phyloP scores from a whole-genome alignment of 2,329 filamentous ascomycete species.

The Ophiocordyceps camponoti-saundersi region DNA sequence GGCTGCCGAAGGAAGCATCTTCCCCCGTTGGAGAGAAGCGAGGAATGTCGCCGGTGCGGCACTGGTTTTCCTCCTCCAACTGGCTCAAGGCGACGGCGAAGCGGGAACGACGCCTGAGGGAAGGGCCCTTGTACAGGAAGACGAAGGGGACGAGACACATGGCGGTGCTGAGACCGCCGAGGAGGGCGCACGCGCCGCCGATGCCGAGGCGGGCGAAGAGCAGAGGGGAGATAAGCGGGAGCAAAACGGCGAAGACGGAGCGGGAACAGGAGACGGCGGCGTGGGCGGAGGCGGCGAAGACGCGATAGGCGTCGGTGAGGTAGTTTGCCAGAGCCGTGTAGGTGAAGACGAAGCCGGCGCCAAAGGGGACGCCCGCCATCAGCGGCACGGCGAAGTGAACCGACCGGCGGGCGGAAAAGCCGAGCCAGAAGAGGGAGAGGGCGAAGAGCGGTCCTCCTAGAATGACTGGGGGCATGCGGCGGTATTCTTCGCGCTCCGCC shows the following conservation, averaged over 20 bases:
- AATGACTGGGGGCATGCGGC: slow-evolving; percentile 54
- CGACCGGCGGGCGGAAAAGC: slow-evolving; percentile 32
- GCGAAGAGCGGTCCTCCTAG: slow-evolving; percentile 49
- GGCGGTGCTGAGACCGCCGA: slow-evolving; percentile 30
- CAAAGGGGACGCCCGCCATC: slow-evolving; percentile 43
- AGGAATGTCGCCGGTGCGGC: too few species aligned
- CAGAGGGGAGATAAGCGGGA: slow-evolving; percentile 36
- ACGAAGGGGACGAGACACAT: slow-evolving; percentile 34
- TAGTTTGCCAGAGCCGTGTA: slow-evolving; percentile 50
- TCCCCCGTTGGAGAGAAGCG: too few species aligned
- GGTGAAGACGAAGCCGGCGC: slow-evolving; percentile 42
- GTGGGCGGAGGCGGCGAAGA: slow-evolving; percentile 56
- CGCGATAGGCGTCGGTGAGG: slow-evolving; percentile 49
- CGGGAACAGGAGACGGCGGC: slow-evolving; percentile 77
- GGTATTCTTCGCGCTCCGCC: slow-evolving; percentile 46
- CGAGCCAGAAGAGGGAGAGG: slow-evolving; percentile 42
- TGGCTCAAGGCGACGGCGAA: slow-evolving; percentile 45
- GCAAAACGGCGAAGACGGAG: slow-evolving; percentile 74
- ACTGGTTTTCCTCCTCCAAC: neutral
- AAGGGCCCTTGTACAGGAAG: slow-evolving; percentile 36
- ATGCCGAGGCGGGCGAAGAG: slow-evolving; percentile 32
- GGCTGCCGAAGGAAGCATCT: too few species aligned
- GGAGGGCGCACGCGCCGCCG: slow-evolving; percentile 31
- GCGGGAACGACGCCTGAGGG: slow-evolving; percentile 34
- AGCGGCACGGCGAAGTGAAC: slow-evolving; percentile 39